These are phyloP conservation scores for Drosera capensis DNA, from an alignment of 148 eudicot genomes.

Conservation along the genomic window DNA sequence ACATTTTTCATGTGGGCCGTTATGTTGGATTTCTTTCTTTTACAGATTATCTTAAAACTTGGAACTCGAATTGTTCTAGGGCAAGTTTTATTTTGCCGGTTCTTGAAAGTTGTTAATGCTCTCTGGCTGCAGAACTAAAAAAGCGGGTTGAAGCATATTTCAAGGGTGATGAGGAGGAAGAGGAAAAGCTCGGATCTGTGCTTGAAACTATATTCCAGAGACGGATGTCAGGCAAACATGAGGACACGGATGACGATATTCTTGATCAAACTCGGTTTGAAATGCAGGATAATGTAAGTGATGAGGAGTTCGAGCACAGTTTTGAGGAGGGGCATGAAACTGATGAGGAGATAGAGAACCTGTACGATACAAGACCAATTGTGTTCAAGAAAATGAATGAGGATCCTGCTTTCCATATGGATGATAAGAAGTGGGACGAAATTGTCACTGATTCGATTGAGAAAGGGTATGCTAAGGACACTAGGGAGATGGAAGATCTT, in stretches of 20 bases:
- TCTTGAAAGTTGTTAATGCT: too few relatives aligned
- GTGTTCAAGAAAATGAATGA: constrained; percentile 35
- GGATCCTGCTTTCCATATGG: constrained; percentile 55
- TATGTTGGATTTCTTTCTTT: too few relatives aligned
- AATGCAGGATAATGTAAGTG: constrained; percentile 32
- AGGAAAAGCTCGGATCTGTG: constrained; percentile 38
- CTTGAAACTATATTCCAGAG: constrained; percentile 49
- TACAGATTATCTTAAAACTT: too few relatives aligned
- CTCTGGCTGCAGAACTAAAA: constrained; percentile 52
- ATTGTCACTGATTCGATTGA: constrained; percentile 43
- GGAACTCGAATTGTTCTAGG: too few relatives aligned
- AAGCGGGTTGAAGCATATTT: constrained; percentile 43
- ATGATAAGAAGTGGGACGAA: constrained; percentile 65
- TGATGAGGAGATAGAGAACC: constrained; percentile 54
- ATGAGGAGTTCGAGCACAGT: constrained; percentile 45
- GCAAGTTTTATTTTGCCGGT: too few relatives aligned
- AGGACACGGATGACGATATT: constrained; percentile 66
- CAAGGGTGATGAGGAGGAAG: constrained; percentile 43
- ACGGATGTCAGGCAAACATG: constrained; percentile 46
- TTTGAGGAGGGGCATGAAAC: constrained; percentile 39
- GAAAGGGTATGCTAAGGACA: constrained; percentile 35
- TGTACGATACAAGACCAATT: constrained; percentile 35
- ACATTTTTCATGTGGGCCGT: too few relatives aligned
- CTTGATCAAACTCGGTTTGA: constrained; percentile 30
- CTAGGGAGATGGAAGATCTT: constrained; percentile 56